Evolutionary conservation across 1,139 yeast genomes (phyloP).

Genomic region (Taphrina pruni): DNA sequence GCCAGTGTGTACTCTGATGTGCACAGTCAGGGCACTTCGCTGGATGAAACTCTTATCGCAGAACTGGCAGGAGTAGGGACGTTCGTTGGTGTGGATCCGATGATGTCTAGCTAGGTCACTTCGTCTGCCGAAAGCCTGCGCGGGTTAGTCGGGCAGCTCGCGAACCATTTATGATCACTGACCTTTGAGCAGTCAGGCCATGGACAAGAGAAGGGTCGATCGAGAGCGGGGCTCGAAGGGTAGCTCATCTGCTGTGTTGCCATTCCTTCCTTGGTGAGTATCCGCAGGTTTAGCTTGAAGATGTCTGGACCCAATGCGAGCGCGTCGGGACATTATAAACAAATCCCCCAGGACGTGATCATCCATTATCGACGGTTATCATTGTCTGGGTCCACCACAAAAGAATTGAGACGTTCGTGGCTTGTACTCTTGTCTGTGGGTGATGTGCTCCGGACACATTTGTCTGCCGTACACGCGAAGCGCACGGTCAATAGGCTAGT

Average conservation of each 20-base stretch:
- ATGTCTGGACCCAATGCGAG: background rate
- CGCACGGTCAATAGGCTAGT: background rate
- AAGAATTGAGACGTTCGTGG: conserved; percentile 15
- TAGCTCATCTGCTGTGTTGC: background rate
- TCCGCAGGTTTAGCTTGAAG: background rate
- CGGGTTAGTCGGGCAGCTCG: background rate
- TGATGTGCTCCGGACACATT: conserved; percentile 13
- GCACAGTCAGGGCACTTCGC: conserved; percentile 64
- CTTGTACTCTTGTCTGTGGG: conserved; percentile 17
- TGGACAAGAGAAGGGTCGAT: conserved; percentile 43
- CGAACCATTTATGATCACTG: too few species aligned
- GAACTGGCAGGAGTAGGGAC: conserved; percentile 74
- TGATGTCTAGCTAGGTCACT: conserved; percentile 52
- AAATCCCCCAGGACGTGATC: background rate
- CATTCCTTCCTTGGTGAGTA: background rate
- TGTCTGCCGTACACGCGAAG: background rate
- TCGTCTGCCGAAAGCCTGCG: conserved; percentile 45
- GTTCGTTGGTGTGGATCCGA: conserved; percentile 64
- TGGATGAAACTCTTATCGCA: conserved; percentile 77
- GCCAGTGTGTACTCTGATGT: conserved; percentile 85
- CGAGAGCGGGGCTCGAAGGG: background rate
- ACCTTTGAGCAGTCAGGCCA: conserved; percentile 44
- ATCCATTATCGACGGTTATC: conserved; percentile 5
- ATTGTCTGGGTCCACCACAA: conserved; percentile 14
- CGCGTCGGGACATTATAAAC: background rate